A percentile compares a stretch with the other conserved stretches of the same genome.
These are phyloP conservation scores for Cryptosporidium xiaoi DNA, from an alignment of 169 alveolate genomes.

Conservation along the genomic window DNA sequence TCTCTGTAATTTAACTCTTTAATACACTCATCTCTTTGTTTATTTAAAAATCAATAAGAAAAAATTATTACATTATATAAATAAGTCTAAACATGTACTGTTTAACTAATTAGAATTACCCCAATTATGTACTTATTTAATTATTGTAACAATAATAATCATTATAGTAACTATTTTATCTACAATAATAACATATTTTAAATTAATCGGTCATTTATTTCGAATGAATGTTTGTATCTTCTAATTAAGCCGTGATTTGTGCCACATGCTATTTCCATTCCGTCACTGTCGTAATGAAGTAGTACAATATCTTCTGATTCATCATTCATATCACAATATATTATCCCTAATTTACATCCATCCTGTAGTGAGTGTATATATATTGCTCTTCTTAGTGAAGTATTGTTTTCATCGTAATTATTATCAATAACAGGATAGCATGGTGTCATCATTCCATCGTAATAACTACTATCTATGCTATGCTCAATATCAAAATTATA, in stretches of 20 bases:
- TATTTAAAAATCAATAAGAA: not conserved
- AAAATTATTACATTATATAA: not conserved
- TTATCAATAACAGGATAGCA: slow-evolving; percentile 13
- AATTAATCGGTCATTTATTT: not conserved
- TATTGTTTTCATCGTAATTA: slow-evolving; percentile 8
- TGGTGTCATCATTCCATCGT: slow-evolving; percentile 48
- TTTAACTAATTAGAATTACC: too few relatives aligned
- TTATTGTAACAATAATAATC: too few relatives aligned
- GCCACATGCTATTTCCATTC: slow-evolving; percentile 74
- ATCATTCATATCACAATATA: slow-evolving; percentile 40
- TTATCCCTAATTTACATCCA: slow-evolving; percentile 37
- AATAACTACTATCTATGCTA: not conserved
- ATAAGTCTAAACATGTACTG: too few relatives aligned
- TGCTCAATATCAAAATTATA: not conserved
- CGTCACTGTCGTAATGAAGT: slow-evolving; percentile 69
- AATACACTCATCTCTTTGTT: not conserved
- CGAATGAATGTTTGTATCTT: slow-evolving; percentile 52
- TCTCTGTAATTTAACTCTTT: not conserved
- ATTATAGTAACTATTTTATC: too few relatives aligned
- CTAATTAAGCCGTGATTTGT: slow-evolving; percentile 60
- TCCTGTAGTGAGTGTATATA: slow-evolving; percentile 63
- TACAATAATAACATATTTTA: too few relatives aligned
- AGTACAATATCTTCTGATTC: slow-evolving; percentile 68
- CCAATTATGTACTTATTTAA: too few relatives aligned
- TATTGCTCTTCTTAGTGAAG: slow-evolving; percentile 47